Evolutionary conservation across 768 basidiomycete species (phyloP), one percentile per base, ranked within the genome.

Genomic region (Trametes villosa): DNA sequence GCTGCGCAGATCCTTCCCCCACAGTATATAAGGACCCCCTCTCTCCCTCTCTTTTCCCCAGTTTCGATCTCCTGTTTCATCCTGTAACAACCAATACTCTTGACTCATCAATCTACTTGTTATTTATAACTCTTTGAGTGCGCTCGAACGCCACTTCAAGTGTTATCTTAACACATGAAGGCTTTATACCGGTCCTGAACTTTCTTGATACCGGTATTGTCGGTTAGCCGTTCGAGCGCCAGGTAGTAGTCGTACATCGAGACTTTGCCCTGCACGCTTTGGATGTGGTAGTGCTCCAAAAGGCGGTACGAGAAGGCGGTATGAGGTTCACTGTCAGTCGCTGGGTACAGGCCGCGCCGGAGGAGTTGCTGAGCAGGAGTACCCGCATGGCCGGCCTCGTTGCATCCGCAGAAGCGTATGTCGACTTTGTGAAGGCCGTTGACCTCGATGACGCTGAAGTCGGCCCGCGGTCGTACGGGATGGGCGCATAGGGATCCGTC

Each of bases 211-310:
- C 3, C 30, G 30, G 67, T 71, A 50, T 77, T 78, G 45, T 77
- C 71, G 0, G 72, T 73, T 24, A 60, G 33, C 11, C 67, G 62
- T 1, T 41, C 60, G 2, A 78, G 52, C 0, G 67, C 40, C 1
- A 62, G 59, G 49, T 75, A 78, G 59, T 71, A 78, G 40, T 77
- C 72, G 38, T 64, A 77, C 1, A 57, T 65, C 0, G 71, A 75
- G 3, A 69, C 33, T 53, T 78, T 78, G 0, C 71, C 72, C 44
- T 73, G 66, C n/a, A 78, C 70, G 0, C 68, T 68, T 1, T 76
- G 57, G 1, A 72, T 20, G 18, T 79, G 77, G 48, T 53, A 53
- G 40, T 53, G 52, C 27, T 53, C 52, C 24, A 53, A 26, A 9
- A 53, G 52, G 17, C 27, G 40, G 40, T 26, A 53, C 4, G 47